Evolutionary conservation across 441 rosid species (phyloP).

Genomic region (Metrosideros polymorpha): DNA sequence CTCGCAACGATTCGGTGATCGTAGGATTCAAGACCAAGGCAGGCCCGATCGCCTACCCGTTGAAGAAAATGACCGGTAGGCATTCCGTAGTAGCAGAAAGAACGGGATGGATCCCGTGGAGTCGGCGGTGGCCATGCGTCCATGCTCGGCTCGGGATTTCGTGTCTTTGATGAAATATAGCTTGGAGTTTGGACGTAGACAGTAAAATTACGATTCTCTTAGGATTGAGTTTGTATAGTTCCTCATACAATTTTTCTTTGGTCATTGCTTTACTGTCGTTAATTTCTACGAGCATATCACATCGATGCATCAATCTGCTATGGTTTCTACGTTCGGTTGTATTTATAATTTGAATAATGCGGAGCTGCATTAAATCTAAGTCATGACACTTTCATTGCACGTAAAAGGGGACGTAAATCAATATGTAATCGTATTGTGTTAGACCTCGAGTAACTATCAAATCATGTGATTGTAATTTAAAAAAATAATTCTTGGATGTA

Average conservation of each 20-base stretch:
- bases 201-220: background rate
- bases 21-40: background rate
- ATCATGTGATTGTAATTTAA: too few species aligned
- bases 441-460: too few species aligned
- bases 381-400: too few species aligned
- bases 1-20: background rate
- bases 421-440: too few species aligned
- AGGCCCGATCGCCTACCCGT: background rate
- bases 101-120: background rate
- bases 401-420: too few species aligned
- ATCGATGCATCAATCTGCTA: too few species aligned
- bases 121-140: background rate
- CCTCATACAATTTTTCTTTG: background rate
- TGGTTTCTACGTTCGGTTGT: background rate
- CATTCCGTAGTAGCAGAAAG: background rate
- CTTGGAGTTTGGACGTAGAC: background rate
- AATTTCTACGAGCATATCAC: too few species aligned
- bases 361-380: too few species aligned
- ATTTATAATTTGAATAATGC: too few species aligned
- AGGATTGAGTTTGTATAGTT: background rate
- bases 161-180: background rate
- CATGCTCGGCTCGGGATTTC: background rate
- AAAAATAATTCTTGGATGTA: background rate
- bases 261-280: too few species aligned
- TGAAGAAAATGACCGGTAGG: fast-evolving